Evolutionary conservation across 805 yeast species (phyloP).

Genomic region (Lipomyces orientalis): DNA sequence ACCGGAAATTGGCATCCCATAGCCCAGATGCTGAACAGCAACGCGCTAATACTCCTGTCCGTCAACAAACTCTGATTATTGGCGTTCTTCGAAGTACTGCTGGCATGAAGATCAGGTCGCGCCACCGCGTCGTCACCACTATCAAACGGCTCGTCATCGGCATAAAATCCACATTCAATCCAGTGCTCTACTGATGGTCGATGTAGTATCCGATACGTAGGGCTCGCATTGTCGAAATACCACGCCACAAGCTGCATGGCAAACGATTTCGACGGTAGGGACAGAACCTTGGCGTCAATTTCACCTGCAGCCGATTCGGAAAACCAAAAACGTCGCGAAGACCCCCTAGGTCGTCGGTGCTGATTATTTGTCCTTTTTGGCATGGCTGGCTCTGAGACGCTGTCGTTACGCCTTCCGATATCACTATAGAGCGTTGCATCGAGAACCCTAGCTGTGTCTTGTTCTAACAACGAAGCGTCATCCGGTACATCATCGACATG

Average conservation of each 20-base stretch:
- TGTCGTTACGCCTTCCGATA: not conserved
- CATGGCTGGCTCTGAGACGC: not conserved
- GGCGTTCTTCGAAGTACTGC: too few relatives aligned
- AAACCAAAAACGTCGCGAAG: slow-evolving; percentile 10
- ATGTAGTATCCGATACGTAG: slow-evolving; percentile 18
- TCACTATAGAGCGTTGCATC: not conserved
- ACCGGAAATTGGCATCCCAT: slow-evolving; percentile 19
- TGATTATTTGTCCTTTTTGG: not conserved
- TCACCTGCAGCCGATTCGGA: slow-evolving; percentile 9
- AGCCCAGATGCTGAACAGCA: slow-evolving; percentile 16
- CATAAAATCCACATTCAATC: slow-evolving; percentile 14
- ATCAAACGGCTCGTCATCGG: slow-evolving; percentile 1
- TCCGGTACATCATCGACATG: too few relatives aligned
- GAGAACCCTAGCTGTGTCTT: not conserved
- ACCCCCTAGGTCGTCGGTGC: not conserved
- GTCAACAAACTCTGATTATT: not conserved
- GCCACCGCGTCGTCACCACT: not conserved
- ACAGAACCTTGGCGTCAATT: slow-evolving; percentile 10
- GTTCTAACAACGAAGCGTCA: not conserved
- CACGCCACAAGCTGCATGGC: slow-evolving; percentile 11
- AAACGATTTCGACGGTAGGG: slow-evolving; percentile 15
- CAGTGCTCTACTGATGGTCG: slow-evolving; percentile 16
- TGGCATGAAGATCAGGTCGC: not conserved
- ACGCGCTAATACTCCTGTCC: slow-evolving; percentile 15
- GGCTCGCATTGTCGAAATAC: slow-evolving; percentile 21